Evolutionary conservation across 768 basidiomycete species (phyloP).

Genomic region (Boletus pseudopeckii): DNA sequence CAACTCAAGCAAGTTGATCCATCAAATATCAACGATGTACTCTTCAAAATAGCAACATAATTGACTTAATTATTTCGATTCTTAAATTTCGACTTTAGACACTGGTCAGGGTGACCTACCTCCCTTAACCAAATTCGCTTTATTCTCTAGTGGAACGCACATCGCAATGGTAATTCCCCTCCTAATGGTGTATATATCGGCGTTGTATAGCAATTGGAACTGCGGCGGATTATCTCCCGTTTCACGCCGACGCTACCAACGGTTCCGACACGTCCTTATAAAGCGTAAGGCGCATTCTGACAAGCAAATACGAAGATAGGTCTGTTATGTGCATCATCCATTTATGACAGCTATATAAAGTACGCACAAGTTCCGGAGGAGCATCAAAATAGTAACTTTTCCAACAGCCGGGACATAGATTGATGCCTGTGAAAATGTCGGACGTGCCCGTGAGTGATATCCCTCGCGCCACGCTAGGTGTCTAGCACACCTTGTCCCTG

Average conservation of each 20-base stretch:
- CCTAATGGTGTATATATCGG: conserved; percentile 34
- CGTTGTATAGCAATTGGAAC: conserved; percentile 25
- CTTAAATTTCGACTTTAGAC: conserved; percentile 17
- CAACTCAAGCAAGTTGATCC: conserved; percentile 26
- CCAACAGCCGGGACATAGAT: conserved; percentile 96
- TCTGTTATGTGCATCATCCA: conserved; percentile 5
- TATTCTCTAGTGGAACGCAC: conserved; percentile 17
- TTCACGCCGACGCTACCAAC: conserved; percentile 7
- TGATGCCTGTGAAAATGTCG: conserved; percentile 53
- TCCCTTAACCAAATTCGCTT: conserved; percentile 10
- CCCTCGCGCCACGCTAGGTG: neutral
- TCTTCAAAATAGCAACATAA: conserved; percentile 36
- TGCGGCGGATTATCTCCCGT: conserved; percentile 6
- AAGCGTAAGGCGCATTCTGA: conserved; percentile 28
- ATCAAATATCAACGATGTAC: conserved; percentile 45
- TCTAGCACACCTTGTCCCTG: conserved; percentile 70
- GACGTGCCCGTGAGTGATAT: conserved; percentile 9
- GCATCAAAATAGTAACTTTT: conserved; percentile 95
- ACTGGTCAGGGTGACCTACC: conserved; percentile 10
- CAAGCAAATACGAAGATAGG: neutral
- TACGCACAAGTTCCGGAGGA: conserved; percentile 89
- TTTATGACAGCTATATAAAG: neutral
- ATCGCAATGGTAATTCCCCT: conserved; percentile 27
- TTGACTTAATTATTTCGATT: conserved; percentile 6
- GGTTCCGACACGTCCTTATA: conserved; percentile 19